Evolutionary conservation across 306 rosid genomes (phyloP).

Genomic region (Calophaca sinica): DNA sequence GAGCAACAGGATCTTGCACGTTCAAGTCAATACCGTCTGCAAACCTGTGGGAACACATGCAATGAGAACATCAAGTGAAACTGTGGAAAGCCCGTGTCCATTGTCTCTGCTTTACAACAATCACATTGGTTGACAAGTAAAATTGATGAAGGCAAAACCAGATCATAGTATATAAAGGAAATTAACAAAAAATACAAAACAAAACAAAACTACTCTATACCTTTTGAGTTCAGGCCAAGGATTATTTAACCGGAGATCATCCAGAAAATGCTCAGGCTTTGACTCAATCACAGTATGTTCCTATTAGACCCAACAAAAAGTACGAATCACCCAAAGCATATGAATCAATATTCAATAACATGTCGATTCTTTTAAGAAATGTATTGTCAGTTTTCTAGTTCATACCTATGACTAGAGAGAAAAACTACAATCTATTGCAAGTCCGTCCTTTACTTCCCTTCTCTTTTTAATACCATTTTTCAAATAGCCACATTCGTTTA

Average conservation of each 20-base stretch:
- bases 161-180: conserved; percentile 7
- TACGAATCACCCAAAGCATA: conserved; percentile 38
- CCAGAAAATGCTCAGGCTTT: conserved; percentile 97
- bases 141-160: conserved; percentile 36
- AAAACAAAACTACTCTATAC: conserved; percentile 50
- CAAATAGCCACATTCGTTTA: conserved; percentile 21
- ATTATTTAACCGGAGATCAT: conserved; percentile 94
- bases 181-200: conserved; percentile 25
- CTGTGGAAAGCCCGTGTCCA: conserved; percentile 11
- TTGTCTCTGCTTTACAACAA: conserved; percentile 31
- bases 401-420: conserved; percentile 26
- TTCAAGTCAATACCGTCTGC: conserved; percentile 80
- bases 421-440: conserved; percentile 39
- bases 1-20: conserved; percentile 77
- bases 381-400: conserved; percentile 38
- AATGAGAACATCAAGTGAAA: conserved; percentile 49
- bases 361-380: conserved; percentile 1
- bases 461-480: conserved; percentile 27
- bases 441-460: conserved; percentile 32
- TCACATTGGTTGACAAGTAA: conserved; percentile 13
- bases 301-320: conserved; percentile 56
- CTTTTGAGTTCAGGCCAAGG: conserved; percentile 97
- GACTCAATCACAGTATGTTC: conserved; percentile 96
- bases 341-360: conserved; percentile 30
- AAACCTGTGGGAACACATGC: conserved; percentile 57